Percentiles rank a stretch among this genome's conserved stretches.
phyloP scores from a whole-genome alignment of 371 early-diverging fungal species.

The Synchytrium microbalum region DNA sequence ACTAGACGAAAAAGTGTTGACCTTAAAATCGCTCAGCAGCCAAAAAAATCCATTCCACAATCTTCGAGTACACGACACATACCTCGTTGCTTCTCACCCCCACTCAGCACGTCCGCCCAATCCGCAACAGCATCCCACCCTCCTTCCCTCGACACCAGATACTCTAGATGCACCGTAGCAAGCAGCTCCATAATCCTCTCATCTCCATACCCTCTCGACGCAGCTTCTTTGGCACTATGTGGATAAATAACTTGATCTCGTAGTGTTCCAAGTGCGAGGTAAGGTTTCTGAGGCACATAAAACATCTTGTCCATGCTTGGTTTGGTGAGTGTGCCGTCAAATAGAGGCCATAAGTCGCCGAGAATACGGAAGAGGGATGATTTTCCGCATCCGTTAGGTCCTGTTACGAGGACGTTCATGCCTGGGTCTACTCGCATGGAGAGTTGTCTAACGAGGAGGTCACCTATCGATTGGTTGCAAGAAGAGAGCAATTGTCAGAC shows the following conservation, averaged over 20 bases:
- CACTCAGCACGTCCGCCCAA: slow-evolving; percentile 49
- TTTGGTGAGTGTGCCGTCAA: slow-evolving; percentile 59
- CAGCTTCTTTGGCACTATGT: slow-evolving; percentile 32
- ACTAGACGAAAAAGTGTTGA: background rate
- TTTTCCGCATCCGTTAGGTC: slow-evolving; percentile 79
- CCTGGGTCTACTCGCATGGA: slow-evolving; percentile 31
- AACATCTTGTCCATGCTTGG: slow-evolving; percentile 47
- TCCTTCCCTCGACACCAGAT: slow-evolving; percentile 42
- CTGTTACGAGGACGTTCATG: slow-evolving; percentile 53
- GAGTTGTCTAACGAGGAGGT: slow-evolving; percentile 32
- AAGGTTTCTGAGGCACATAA: slow-evolving; percentile 88
- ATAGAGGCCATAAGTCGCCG: slow-evolving; percentile 81
- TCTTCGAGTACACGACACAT: background rate
- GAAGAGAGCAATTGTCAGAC: no score
- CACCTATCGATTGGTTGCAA: slow-evolving; percentile 21
- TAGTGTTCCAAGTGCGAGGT: slow-evolving; percentile 73
- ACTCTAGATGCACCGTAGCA: slow-evolving; percentile 37
- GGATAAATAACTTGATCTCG: slow-evolving; percentile 70
- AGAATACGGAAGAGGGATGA: slow-evolving; percentile 69
- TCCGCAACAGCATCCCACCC: slow-evolving; percentile 44
- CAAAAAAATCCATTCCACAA: background rate
- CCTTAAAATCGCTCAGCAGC: background rate
- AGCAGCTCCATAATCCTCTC: slow-evolving; percentile 32
- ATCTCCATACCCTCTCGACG: slow-evolving; percentile 31
- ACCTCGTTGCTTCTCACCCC: slow-evolving; percentile 24